Evolutionary conservation across 2,329 filamentous ascomycete species (phyloP).

Genomic region (Monilinia fructicola): DNA sequence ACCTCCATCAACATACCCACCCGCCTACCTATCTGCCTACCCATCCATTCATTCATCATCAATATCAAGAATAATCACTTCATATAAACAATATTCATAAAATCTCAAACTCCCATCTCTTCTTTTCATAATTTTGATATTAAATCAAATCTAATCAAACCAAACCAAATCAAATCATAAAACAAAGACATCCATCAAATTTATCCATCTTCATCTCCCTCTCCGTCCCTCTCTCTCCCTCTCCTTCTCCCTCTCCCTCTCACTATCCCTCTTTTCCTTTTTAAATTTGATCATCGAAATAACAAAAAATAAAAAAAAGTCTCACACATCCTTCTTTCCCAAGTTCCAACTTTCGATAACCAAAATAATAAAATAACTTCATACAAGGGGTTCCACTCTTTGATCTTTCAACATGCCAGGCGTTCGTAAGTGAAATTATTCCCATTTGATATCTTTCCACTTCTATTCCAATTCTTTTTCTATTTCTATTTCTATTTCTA

Average conservation of each 20-base stretch:
- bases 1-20: neutral
- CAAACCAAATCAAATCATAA: too few relatives aligned
- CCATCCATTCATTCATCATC: neutral
- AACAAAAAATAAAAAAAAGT: neutral
- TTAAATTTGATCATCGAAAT: conserved; percentile 11
- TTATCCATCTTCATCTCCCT: too few relatives aligned
- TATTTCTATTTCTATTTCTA: conserved; percentile 5
- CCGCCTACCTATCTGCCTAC: too few relatives aligned
- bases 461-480: too few relatives aligned
- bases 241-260: too few relatives aligned
- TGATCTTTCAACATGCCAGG: conserved; percentile 35
- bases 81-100: too few relatives aligned
- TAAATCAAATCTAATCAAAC: too few relatives aligned
- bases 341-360: neutral
- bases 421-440: conserved; percentile 35
- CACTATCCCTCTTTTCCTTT: neutral
- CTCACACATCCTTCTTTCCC: conserved; percentile 5
- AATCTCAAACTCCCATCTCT: too few relatives aligned
- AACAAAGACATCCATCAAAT: too few relatives aligned
- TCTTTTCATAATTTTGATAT: too few relatives aligned
- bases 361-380: conserved; percentile 13
- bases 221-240: too few relatives aligned
- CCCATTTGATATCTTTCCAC: neutral
- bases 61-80: too few relatives aligned
- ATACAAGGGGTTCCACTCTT: conserved; percentile 14